These are phyloP conservation scores for Quambalaria eucalypti DNA, from an alignment of 1,284 basidiomycete species.

Conservation along the genomic window DNA sequence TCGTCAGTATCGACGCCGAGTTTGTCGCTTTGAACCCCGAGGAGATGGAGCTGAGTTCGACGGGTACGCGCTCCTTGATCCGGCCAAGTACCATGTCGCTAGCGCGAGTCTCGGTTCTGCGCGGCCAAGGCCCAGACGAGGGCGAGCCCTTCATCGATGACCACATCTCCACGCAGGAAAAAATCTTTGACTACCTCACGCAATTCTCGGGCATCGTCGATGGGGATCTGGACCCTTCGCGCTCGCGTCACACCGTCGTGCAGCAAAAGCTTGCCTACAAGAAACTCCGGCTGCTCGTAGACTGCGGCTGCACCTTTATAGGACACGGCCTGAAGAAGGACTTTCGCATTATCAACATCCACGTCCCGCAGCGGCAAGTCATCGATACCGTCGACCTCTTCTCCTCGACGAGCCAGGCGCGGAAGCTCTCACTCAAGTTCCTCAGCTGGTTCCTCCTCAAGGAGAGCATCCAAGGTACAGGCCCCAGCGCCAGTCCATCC, in stretches of 20 bases:
- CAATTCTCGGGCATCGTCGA: conserved; percentile 90
- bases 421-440: conserved; percentile 85
- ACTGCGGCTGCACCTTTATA: conserved; percentile 90
- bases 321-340: conserved; percentile 99
- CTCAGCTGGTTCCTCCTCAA: conserved; percentile 84
- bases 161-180: conserved; percentile 88
- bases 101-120: conserved; percentile 85
- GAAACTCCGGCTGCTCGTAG: conserved; percentile 86
- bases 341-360: conserved; percentile 96
- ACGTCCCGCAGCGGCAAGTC: conserved; percentile 86
- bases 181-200: conserved; percentile 90
- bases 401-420: conserved; percentile 68
- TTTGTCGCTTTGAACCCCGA: conserved; percentile 95
- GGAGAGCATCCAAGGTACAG: conserved; percentile 71
- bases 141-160: conserved; percentile 93
- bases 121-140: conserved; percentile 69
- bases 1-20: conserved; percentile 93
- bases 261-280: conserved; percentile 95
- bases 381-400: conserved; percentile 95
- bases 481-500: too few relatives aligned
- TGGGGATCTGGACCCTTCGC: conserved; percentile 78
- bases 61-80: conserved; percentile 84
- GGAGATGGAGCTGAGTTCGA: conserved; percentile 86
- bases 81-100: conserved; percentile 82
- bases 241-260: conserved; percentile 78